These are phyloP conservation scores for Pluteus cervinus DNA, from an alignment of 768 basidiomycete species.

Conservation along the genomic window DNA sequence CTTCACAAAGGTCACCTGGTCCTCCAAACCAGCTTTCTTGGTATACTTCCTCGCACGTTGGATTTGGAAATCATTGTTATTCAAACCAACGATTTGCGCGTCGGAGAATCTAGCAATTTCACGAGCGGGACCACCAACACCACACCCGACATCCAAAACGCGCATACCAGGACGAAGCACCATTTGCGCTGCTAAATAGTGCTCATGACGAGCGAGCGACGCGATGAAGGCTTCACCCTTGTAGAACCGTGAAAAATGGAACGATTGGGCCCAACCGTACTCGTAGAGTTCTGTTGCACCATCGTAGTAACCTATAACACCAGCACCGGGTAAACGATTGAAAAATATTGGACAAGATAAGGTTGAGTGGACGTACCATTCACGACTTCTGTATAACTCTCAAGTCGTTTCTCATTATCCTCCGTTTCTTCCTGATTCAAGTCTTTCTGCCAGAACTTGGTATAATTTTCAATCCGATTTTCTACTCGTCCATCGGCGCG, in stretches of 20 bases:
- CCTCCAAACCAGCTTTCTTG: slow-evolving; percentile 62
- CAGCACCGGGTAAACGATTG: slow-evolving; percentile 1
- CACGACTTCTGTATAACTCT: slow-evolving; percentile 87
- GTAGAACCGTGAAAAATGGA: slow-evolving; percentile 98
- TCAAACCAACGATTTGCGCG: slow-evolving; percentile 76
- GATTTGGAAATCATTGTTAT: slow-evolving; percentile 97
- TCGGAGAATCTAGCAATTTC: slow-evolving; percentile 93
- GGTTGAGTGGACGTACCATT: slow-evolving; percentile 53
- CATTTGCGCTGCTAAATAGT: slow-evolving; percentile 92
- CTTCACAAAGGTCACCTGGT: slow-evolving; percentile 77
- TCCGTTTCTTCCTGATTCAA: slow-evolving; percentile 55
- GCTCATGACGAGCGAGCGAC: slow-evolving; percentile 89
- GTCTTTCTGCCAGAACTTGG: slow-evolving; percentile 89
- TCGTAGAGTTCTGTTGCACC: slow-evolving; percentile 95
- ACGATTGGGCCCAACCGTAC: slow-evolving; percentile 86
- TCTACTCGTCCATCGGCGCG: slow-evolving; percentile 54
- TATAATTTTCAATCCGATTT: slow-evolving; percentile 78
- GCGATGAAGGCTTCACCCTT: slow-evolving; percentile 77
- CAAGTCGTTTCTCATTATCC: slow-evolving; percentile 68
- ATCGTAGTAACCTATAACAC: slow-evolving; percentile 80
- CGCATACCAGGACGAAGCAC: slow-evolving; percentile 82
- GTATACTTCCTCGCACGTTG: slow-evolving; percentile 84
- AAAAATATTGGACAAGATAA: not conserved
- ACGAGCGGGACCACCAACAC: slow-evolving; percentile 94
- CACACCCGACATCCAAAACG: slow-evolving; percentile 97